Evolutionary conservation across 495 filamentous ascomycete genomes (phyloP).

Genomic region (Wilcoxina mikolae): DNA sequence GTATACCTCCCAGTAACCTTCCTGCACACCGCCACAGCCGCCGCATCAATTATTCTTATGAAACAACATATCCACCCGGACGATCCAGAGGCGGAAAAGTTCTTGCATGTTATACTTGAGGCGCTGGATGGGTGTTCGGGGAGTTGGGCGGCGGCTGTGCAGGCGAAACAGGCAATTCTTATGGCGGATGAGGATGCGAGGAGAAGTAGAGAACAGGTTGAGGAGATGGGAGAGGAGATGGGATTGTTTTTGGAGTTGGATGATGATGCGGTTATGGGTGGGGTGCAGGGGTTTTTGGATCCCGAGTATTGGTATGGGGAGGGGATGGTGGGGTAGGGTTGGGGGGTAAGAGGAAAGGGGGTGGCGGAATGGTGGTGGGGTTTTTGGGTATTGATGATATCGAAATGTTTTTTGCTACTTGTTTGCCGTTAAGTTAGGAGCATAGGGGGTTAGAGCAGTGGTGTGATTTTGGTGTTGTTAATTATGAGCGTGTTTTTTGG

Average conservation of each 20-base stretch:
- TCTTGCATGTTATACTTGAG: conserved; percentile 21
- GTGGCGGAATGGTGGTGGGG: no score
- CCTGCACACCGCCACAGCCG: conserved; percentile 29
- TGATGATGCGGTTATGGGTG: not conserved
- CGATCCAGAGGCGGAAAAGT: conserved; percentile 17
- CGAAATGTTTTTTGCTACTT: no score
- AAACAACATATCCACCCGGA: conserved; percentile 23
- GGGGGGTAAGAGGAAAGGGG: no score
- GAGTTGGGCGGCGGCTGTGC: conserved; percentile 18
- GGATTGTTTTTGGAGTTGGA: not conserved
- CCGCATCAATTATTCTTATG: conserved; percentile 29
- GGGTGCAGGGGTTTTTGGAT: not conserved
- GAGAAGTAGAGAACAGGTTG: not conserved
- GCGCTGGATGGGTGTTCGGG: conserved; percentile 26
- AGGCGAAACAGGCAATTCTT: conserved; percentile 5
- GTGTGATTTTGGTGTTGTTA: no score
- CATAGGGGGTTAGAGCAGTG: no score
- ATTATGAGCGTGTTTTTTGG: no score
- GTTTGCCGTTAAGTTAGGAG: no score
- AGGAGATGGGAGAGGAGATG: not conserved
- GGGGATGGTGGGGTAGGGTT: not conserved
- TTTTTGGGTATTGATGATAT: no score
- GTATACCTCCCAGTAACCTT: conserved; percentile 28
- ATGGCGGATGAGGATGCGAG: conserved; percentile 2
- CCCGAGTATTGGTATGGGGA: not conserved